Base-by-base conservation (phyloP, 768 basidiomycete species). In the Auriscalpium microsporum region DNA sequence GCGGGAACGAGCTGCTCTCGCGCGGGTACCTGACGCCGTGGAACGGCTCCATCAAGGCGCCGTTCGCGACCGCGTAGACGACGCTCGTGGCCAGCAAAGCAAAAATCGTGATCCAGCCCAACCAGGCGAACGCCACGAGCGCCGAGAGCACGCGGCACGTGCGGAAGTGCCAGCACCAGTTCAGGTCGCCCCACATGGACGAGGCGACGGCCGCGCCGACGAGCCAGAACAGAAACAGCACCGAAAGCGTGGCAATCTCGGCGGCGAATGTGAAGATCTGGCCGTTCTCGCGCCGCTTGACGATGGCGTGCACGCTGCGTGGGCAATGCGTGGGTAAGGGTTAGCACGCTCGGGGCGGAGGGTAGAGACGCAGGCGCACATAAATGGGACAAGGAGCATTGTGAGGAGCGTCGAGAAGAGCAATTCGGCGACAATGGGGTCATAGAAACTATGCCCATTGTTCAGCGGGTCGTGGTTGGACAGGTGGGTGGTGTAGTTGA, bases 161-260 rank as follows among this genome's bases (percentile, higher is more conserved):
- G 56, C 75, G 68, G 66, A 73, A 81, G 56, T 71, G 65, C 58
- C 78, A 78, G 68, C 88, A 90, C 60, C 73, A 87, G 17, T 75
- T 73, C 9, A 89, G 75, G 62, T 80, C 66, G 10, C 82, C 83
- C 87, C 89, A 90, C 42, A 74, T 70, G 8, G 54, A 63, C 68
- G 81, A 82, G 1, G 86, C 78, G 45, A 84, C 70, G 10, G 75
- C 79, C 19, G 82, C 79, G 13, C 88, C 88, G 19, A 83, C 73
- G 8, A 90, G 73, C 83, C 84, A 88, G 64, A 90, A 78, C 44
- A 87, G 56, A 78, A 84, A 89, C 48, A 90, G 73, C n/a, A 84
- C 50, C 33, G 73, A 72, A 8, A 90, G 77, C 0, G 79, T 82
- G 8, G 82, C 67, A 9, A 83, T 72, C 65, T 88, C 87, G n/a